phyloP scores from a whole-genome alignment of 495 filamentous ascomycete species.

The Terfezia boudieri region DNA sequence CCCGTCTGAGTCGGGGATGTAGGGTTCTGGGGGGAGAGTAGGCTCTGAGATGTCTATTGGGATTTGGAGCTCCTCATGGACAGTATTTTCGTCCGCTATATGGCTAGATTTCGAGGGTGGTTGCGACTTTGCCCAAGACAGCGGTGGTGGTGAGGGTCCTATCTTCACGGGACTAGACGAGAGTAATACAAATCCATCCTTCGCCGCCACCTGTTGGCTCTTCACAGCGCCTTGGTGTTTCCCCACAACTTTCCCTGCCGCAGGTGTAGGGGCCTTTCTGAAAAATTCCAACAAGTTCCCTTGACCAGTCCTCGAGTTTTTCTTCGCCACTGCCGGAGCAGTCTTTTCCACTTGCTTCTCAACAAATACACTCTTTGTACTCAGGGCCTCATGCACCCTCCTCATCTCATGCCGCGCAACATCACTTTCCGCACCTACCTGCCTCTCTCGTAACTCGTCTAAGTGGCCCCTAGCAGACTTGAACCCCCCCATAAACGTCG shows the following conservation, averaged over 20 bases:
- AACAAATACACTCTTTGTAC: background rate
- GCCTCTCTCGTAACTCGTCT: too few relatives aligned
- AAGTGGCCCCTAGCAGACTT: background rate
- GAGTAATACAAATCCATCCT: conserved; percentile 9
- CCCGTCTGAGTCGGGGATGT: background rate
- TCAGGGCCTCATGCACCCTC: too few relatives aligned
- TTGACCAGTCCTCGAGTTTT: conserved; percentile 21
- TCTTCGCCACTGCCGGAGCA: conserved; percentile 7
- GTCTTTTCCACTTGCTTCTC: conserved; percentile 1
- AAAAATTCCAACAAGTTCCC: conserved; percentile 28
- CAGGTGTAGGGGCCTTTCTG: conserved; percentile 21
- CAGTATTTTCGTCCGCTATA: too few relatives aligned
- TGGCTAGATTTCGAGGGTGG: too few relatives aligned
- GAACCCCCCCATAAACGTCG: background rate
- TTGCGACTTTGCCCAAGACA: too few relatives aligned
- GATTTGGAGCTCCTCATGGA: too few relatives aligned
- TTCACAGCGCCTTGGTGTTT: conserved; percentile 20
- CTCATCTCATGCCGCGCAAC: too few relatives aligned
- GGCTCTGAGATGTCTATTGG: too few relatives aligned
- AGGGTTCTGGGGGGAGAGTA: background rate
- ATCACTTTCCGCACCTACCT: too few relatives aligned
- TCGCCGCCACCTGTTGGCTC: conserved; percentile 22
- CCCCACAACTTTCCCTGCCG: conserved; percentile 22
- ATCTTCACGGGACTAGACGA: conserved; percentile 10
- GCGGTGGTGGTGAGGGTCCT: background rate